A percentile compares a stretch with the other conserved stretches of the same genome.
Evolutionary conservation across 345 rosid genomes (phyloP).

Genomic region (Eucalyptus marginata): DNA sequence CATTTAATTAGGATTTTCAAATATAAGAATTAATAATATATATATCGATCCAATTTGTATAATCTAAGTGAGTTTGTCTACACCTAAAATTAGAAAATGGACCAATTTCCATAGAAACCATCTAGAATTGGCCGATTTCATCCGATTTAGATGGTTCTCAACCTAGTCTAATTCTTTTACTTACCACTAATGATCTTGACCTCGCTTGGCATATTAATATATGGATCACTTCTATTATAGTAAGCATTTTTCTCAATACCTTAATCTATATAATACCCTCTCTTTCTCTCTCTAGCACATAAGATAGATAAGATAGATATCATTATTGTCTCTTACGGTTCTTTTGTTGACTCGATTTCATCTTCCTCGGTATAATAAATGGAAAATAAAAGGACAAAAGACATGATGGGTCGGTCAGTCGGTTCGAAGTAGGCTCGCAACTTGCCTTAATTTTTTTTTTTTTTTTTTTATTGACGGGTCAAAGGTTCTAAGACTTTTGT

Average conservation of each 20-base stretch:
- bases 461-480: neutral
- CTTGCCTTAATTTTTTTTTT: neutral
- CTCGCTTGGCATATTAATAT: neutral
- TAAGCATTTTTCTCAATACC: neutral
- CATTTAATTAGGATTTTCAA: neutral
- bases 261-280: neutral
- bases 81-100: too few relatives aligned
- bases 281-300: neutral
- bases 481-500: neutral
- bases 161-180: neutral
- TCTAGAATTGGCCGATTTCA: too few relatives aligned
- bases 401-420: neutral
- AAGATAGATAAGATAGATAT: neutral
- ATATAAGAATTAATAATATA: too few relatives aligned
- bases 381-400: neutral
- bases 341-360: neutral
- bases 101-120: too few relatives aligned
- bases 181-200: neutral
- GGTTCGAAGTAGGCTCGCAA: neutral
- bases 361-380: neutral
- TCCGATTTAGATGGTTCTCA: too few relatives aligned
- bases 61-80: too few relatives aligned
- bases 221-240: neutral
- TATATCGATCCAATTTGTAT: too few relatives aligned
- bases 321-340: neutral